A percentile compares a stretch with the other conserved stretches of the same genome.
Evolutionary conservation across 176 grass and related monocot genomes (phyloP).

Genomic region (Ensete ventricosum): DNA sequence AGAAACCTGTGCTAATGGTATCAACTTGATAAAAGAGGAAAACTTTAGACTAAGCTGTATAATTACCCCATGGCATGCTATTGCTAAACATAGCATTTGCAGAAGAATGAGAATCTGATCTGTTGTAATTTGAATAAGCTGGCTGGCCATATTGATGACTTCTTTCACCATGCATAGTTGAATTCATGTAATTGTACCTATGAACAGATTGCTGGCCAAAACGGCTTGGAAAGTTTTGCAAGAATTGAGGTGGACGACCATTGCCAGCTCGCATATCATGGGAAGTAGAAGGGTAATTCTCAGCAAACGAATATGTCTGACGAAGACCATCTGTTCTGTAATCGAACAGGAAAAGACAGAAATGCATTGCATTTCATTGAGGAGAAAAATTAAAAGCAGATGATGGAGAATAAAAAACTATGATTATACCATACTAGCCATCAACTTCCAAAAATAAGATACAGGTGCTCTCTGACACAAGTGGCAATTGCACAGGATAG

Average conservation of each 20-base stretch:
- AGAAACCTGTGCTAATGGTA: not conserved
- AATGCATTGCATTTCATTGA: not conserved
- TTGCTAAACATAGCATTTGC: slow-evolving; percentile 36
- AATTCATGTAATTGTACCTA: slow-evolving; percentile 40
- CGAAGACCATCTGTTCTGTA: slow-evolving; percentile 32
- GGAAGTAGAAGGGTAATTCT: slow-evolving; percentile 33
- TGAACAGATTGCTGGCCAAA: slow-evolving; percentile 52
- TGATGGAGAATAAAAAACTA: not conserved
- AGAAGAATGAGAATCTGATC: slow-evolving; percentile 44
- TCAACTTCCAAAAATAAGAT: not conserved
- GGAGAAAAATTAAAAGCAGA: not conserved
- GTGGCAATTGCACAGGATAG: not conserved
- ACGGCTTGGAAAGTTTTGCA: slow-evolving; percentile 29
- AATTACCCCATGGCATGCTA: slow-evolving; percentile 63
- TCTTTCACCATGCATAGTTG: slow-evolving; percentile 35
- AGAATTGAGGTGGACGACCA: slow-evolving; percentile 18
- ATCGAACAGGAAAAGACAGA: slow-evolving; percentile 18
- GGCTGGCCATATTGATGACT: slow-evolving; percentile 40
- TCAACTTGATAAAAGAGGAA: not conserved
- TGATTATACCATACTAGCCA: not conserved
- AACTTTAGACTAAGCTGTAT: slow-evolving; percentile 18
- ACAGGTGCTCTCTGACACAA: not conserved
- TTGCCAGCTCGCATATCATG: slow-evolving; percentile 15
- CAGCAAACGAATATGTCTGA: slow-evolving; percentile 36
- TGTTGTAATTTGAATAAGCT: slow-evolving; percentile 45